Evolutionary conservation across 805 yeast genomes (phyloP).

Genomic region (Candida ficus): DNA sequence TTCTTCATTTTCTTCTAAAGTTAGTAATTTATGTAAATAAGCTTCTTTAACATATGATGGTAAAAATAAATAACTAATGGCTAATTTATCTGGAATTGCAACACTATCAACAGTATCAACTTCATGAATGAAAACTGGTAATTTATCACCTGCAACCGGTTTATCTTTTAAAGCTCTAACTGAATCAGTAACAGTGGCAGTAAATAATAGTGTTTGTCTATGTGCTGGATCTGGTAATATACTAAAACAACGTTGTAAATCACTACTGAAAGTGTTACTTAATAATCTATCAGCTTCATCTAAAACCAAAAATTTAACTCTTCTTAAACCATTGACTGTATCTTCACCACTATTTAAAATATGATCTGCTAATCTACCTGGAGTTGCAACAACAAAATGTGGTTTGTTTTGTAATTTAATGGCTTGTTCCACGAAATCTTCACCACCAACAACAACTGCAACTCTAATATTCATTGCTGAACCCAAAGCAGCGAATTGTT

Average conservation of each 20-base stretch:
- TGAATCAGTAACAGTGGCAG: constrained; percentile 94
- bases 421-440: constrained; percentile 86
- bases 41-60: constrained; percentile 92
- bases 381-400: constrained; percentile 94
- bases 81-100: constrained; percentile 72
- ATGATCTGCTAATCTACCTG: constrained; percentile 94
- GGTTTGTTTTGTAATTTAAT: constrained; percentile 77
- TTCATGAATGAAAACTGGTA: constrained; percentile 62
- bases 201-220: constrained; percentile 86
- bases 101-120: constrained; percentile 68
- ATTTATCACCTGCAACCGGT: constrained; percentile 50
- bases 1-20: constrained; percentile 55
- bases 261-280: constrained; percentile 77
- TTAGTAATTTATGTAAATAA: constrained; percentile 64
- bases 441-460: constrained; percentile 91
- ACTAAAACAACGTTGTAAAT: constrained; percentile 65
- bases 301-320: constrained; percentile 76
- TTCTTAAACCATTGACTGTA: constrained; percentile 68
- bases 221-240: constrained; percentile 64
- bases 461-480: constrained; percentile 80
- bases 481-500: constrained; percentile 91
- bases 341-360: constrained; percentile 85
- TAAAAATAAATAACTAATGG: constrained; percentile 61
- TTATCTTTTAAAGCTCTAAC: constrained; percentile 74
- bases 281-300: constrained; percentile 96